Base-by-base conservation (phyloP, 2,329 filamentous ascomycete species). In the Byssothecium circinans region DNA sequence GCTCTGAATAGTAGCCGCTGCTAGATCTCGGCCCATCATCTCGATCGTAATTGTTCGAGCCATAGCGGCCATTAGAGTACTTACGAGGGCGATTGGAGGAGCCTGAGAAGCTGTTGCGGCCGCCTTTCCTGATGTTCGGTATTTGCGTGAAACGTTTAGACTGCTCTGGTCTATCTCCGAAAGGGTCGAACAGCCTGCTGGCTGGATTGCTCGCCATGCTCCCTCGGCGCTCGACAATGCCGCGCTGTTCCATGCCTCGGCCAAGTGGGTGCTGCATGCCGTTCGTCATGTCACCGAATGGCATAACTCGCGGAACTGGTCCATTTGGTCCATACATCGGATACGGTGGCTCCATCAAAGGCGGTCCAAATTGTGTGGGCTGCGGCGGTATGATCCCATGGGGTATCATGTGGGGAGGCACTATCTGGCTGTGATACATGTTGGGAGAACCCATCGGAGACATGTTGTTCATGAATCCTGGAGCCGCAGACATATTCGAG, bases 241-340 rank as follows among this genome's bases (percentile, higher is more conserved):
- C 47, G 14, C 47, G 48, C 41, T 43, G 14, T 19, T 59, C 57
- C 27, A 50, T 35, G 7, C 51, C 36, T 15, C 54, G 55, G 23
- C 37, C 14, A 3, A 38, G 33, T 15, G 44, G 10, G 41, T 58
- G 57, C 30, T 56, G 47, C n/a, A 52, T 18, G 27, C 50, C 54
- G 45, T 68, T 69, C 1, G 64, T 64, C 58, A 67, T 55, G 30
- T 70, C 60, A 2, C 52, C 56, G 41, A 69, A 64, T 4, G 54
- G 57, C 18, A 41, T 36, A 17, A 29, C 11, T 19, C 37, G 41
- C 7, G 45, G 43, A 30, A n/a, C n/a, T n/a, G n/a, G n/a, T n/a
- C n/a, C n/a, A n/a, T n/a, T n/a, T n/a, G n/a, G n/a, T n/a, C 34
- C 41, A 10, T 61, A 55, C n/a, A 47, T 44, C 10, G 49, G 34